Percentiles rank a stretch among this genome's conserved stretches.
phyloP scores from a whole-genome alignment of 2,329 filamentous ascomycete genomes.

The Juglanconis oblonga region DNA sequence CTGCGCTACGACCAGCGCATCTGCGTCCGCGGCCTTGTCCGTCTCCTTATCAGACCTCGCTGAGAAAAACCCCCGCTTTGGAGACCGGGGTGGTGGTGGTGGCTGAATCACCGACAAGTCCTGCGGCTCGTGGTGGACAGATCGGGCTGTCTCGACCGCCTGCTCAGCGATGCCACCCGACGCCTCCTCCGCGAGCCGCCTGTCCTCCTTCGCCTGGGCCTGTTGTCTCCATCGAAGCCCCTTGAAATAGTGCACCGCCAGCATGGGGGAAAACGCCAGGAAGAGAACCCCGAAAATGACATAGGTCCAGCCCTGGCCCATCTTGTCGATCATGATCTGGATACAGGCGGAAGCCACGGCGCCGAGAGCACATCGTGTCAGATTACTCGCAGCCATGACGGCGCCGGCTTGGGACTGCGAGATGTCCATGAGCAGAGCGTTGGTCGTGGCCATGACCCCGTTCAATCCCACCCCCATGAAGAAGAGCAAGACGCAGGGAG shows the following conservation, averaged over 20 bases:
- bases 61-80: background rate
- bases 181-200: background rate
- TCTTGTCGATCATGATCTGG: conserved; percentile 8
- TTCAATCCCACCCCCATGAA: conserved; percentile 28
- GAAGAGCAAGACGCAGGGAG: conserved; percentile 38
- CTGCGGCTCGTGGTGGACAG: background rate
- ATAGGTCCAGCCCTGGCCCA: conserved; percentile 10
- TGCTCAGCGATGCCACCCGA: background rate
- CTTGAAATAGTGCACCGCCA: conserved; percentile 3
- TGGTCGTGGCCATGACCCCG: conserved; percentile 12
- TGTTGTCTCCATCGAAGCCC: conserved; percentile 2
- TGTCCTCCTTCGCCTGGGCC: conserved; percentile 2
- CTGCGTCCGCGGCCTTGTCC: background rate
- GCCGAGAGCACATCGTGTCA: conserved; percentile 5
- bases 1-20: background rate
- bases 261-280: conserved; percentile 1
- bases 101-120: background rate
- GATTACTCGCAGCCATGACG: conserved; percentile 10
- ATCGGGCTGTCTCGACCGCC: background rate
- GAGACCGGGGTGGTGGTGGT: background rate
- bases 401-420: conserved; percentile 1
- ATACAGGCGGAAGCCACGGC: conserved; percentile 5
- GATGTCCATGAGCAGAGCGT: conserved; percentile 8
- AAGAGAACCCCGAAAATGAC: conserved; percentile 5
- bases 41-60: background rate